Evolutionary conservation across 495 filamentous ascomycete genomes (phyloP), one percentile per base, ranked within the genome.

Genomic region (Aspergillus taichungensis): DNA sequence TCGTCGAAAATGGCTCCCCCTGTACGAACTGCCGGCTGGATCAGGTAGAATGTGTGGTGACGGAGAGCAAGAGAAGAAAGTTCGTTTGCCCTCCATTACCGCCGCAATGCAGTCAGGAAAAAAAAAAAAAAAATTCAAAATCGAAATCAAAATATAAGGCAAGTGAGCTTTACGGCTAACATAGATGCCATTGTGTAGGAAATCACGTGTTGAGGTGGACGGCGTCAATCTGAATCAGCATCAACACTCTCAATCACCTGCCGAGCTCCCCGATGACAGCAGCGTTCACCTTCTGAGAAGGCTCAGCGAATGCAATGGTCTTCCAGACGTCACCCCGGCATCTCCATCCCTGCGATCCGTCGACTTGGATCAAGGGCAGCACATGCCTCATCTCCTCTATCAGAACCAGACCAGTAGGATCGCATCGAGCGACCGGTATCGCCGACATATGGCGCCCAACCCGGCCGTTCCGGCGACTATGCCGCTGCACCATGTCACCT

Each of bases 21-120:
- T 95, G 89, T 60, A 87, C 84, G 13, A 95, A 94, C 67, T 95
- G 89, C 68, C 75, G 85, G 27, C 72, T 88, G 63, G 89, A 95
- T 61, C 81, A 87, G 52, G 87, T 94, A 42, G 83, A 88, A 52
- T 95, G 89, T 67, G 72, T 90, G 33, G 84, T 95, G 7, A 87
- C 87, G 36, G 88, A 94, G 60, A 94, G 88, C 73, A 88, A 88
- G 59, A 79, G 89, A 47, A 82, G 88, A 73, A 94, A 88, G 71
- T 67, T 48, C 51, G 59, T 72, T 24, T 24, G 18, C 18, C 18
- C 18, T 24, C 18, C 18, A 24, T 24, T 24, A 24, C 18, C 18
- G 4, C 18, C 18, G 18, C 18, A 24, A 24, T 24, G 18, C 18
- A 24, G 4, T 24, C 18, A 24, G 18, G 4, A 24, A 24, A 24